A percentile compares a stretch with the other conserved stretches of the same genome.
Conservation (phyloP, 2,329 filamentous ascomycete genomes). For the Helicocarpus griseus region DNA sequence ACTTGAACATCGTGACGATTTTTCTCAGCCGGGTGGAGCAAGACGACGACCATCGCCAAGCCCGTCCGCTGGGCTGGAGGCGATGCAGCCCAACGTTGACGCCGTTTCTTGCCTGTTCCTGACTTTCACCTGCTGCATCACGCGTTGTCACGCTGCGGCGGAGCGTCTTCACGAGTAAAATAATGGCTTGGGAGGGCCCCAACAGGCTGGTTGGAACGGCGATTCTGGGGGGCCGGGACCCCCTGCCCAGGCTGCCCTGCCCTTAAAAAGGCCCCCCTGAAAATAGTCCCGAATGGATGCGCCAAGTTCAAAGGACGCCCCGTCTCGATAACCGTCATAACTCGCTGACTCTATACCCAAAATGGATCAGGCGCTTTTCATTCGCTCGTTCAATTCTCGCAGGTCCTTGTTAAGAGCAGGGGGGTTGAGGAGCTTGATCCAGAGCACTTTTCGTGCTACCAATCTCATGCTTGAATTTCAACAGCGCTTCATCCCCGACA, state of each 20-base stretch:
- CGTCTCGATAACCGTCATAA: neutral
- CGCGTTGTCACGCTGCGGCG: neutral
- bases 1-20: neutral
- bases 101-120: conserved; percentile 2
- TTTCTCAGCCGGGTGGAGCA: neutral
- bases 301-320: neutral
- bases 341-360: neutral
- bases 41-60: neutral
- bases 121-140: neutral
- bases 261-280: neutral
- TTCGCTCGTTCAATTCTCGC: neutral
- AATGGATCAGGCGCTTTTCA: neutral
- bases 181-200: neutral
- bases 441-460: neutral
- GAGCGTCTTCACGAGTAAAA: neutral
- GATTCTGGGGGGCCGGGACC: neutral
- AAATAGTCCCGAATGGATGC: neutral
- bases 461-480: neutral
- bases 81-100: neutral
- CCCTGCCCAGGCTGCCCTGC: neutral
- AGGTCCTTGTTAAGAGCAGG: neutral
- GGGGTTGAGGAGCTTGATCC: neutral
- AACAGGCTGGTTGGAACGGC: neutral
- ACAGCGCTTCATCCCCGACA: neutral
- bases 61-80: neutral